Evolutionary conservation across 139 green algal genomes (phyloP), one percentile per base, ranked within the genome.

Genomic region (Volvox africanus): DNA sequence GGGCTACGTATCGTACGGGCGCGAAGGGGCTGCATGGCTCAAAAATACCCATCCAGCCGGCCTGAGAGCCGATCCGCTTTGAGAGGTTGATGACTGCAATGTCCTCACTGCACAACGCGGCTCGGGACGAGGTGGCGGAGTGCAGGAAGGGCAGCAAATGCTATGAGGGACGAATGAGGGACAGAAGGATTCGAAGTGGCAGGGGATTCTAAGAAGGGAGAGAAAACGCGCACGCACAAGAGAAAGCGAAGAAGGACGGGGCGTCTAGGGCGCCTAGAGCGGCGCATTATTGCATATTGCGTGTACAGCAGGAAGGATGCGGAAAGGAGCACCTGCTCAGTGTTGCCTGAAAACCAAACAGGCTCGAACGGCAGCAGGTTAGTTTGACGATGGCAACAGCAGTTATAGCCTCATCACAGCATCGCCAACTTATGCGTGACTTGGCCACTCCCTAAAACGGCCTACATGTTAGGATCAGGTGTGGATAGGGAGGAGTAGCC

Each of bases 41-140:
- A 36, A 88, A 88, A 65, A 95, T 89, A 44, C 93, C 93, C 93
- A 95, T 95, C 80, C 91, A 93, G 2, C 93, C 93, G 1, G 93
- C 85, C 69, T 87, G 26, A 6, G 37, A 69, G 9, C 93, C 93
- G n/a, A 93, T 73, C 26, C 76, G 78, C 82, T 90, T 32, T 19
- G 36, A 61, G 12, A 95, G 84, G 11, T 86, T 92, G 26, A 95
- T 88, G 13, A 95, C 80, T 1, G 93, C 93, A 16, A 95, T 88
- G 86, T 95, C 93, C 62, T 75, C 87, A 3, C 78, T 92, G 73
- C 67, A 37, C 71, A 12, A 76, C 61, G 35, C 9, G 13, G 81
- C 1, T 0, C 33, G 30, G 62, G 62, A 6, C 18, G 33, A 5
- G 16, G 50, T 16, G 11, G 50, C 6, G 80, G 20, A 6, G 14